Evolutionary conservation across 2,329 filamentous ascomycete genomes (phyloP).

Genomic region (Calonectria leucothoes): DNA sequence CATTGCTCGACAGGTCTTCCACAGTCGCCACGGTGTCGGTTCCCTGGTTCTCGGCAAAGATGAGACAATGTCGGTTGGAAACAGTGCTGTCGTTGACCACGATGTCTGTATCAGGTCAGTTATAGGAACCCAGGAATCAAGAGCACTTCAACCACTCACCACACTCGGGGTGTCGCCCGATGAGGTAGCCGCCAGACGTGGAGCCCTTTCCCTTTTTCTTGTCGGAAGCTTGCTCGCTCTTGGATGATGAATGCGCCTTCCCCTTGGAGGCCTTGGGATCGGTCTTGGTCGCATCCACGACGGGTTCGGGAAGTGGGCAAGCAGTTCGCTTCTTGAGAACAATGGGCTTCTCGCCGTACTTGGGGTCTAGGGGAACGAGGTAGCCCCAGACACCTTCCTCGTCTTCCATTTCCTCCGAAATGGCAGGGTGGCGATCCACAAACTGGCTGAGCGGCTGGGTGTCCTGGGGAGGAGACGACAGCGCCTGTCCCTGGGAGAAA

Average conservation of each 20-base stretch:
- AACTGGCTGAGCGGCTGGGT: slow-evolving; percentile 75
- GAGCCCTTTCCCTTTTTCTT: slow-evolving; percentile 69
- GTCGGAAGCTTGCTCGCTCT: slow-evolving; percentile 72
- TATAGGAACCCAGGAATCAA: not conserved
- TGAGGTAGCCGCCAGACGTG: slow-evolving; percentile 85
- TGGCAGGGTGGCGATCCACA: slow-evolving; percentile 75
- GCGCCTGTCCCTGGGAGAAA: slow-evolving; percentile 56
- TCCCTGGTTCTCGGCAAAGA: slow-evolving; percentile 72
- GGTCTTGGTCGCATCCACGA: slow-evolving; percentile 49
- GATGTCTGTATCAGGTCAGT: slow-evolving; percentile 63
- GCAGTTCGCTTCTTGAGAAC: slow-evolving; percentile 80
- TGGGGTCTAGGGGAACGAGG: slow-evolving; percentile 81
- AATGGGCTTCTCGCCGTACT: slow-evolving; percentile 72
- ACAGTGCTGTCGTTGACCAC: slow-evolving; percentile 81
- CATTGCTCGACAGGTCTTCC: slow-evolving; percentile 95
- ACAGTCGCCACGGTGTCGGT: slow-evolving; percentile 77
- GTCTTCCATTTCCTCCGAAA: slow-evolving; percentile 86
- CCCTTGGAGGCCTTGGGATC: slow-evolving; percentile 55
- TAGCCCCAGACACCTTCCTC: slow-evolving; percentile 98
- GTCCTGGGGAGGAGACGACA: slow-evolving; percentile 74
- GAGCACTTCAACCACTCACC: slow-evolving; percentile 65
- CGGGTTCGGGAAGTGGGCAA: slow-evolving; percentile 70
- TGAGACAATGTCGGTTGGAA: slow-evolving; percentile 84
- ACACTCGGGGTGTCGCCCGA: slow-evolving; percentile 94
- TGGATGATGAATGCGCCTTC: slow-evolving; percentile 57